Evolutionary conservation across 2,329 filamentous ascomycete species (phyloP).

Genomic region (Capronia coronata): DNA sequence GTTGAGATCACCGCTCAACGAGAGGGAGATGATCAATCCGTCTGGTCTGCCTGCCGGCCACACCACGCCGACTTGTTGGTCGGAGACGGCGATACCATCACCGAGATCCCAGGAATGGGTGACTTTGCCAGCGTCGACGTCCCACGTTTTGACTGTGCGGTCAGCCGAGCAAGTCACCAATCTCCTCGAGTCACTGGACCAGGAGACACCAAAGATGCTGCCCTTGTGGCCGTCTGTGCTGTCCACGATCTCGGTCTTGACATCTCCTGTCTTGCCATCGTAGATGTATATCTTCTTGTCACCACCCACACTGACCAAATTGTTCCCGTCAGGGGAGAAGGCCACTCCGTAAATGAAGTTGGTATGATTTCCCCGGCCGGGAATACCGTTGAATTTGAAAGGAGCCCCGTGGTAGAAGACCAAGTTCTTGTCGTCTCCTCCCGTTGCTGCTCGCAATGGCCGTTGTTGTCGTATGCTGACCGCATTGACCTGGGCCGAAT

Average conservation of each 20-base stretch:
- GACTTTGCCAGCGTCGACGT: constrained; percentile 69
- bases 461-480: constrained; percentile 85
- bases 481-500: constrained; percentile 83
- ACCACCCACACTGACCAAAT: constrained; percentile 81
- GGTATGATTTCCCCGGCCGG: constrained; percentile 63
- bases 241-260: constrained; percentile 60
- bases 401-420: constrained; percentile 91
- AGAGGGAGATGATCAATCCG: constrained; percentile 82
- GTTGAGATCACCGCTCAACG: constrained; percentile 79
- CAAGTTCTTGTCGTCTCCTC: constrained; percentile 79
- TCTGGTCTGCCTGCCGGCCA: constrained; percentile 79
- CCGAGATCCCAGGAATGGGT: constrained; percentile 82
- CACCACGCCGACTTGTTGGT: constrained; percentile 93
- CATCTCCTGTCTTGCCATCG: constrained; percentile 90
- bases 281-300: constrained; percentile 91
- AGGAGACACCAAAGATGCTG: constrained; percentile 86
- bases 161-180: constrained; percentile 91
- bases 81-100: constrained; percentile 59
- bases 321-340: constrained; percentile 81
- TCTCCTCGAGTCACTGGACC: constrained; percentile 77
- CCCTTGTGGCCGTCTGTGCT: constrained; percentile 82
- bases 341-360: constrained; percentile 83
- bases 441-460: constrained; percentile 85
- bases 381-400: constrained; percentile 86
- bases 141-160: constrained; percentile 92